phyloP scores from a whole-genome alignment of 805 yeast species.

The Saturnispora silvae region DNA sequence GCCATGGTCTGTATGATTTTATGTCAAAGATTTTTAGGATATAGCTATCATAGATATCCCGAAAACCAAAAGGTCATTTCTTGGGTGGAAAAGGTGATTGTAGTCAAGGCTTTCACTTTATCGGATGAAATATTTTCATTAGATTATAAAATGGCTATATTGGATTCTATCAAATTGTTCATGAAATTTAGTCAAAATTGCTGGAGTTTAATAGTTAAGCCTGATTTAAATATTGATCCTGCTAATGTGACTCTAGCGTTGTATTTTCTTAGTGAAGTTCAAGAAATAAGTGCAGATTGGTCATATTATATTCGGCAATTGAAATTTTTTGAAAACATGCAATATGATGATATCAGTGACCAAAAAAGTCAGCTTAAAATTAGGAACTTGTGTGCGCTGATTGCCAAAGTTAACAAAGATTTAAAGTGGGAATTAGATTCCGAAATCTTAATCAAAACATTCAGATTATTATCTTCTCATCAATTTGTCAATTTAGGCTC shows the following conservation, averaged over 20 bases:
- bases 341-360: background rate
- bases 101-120: constrained; percentile 14
- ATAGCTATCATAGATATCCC: constrained; percentile 3
- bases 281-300: constrained; percentile 23
- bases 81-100: constrained; percentile 13
- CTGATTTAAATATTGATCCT: constrained; percentile 11
- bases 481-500: constrained; percentile 23
- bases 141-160: constrained; percentile 9
- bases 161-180: constrained; percentile 20
- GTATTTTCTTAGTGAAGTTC: constrained; percentile 19
- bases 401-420: constrained; percentile 17
- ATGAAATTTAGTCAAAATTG: constrained; percentile 16
- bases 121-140: constrained; percentile 12
- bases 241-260: constrained; percentile 17
- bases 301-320: constrained; percentile 20
- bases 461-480: constrained; percentile 18
- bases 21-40: constrained; percentile 12
- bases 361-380: constrained; percentile 4
- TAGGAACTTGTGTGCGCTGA: constrained; percentile 13
- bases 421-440: constrained; percentile 24
- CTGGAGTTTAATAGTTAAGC: constrained; percentile 18
- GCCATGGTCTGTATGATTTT: constrained; percentile 15
- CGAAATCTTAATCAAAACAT: constrained; percentile 21
- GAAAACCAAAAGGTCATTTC: constrained; percentile 8
- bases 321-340: background rate